A percentile compares a stretch with the other conserved stretches of the same genome.
phyloP scores from a whole-genome alignment of 768 basidiomycete species.

The Leccinum sublutescens region DNA sequence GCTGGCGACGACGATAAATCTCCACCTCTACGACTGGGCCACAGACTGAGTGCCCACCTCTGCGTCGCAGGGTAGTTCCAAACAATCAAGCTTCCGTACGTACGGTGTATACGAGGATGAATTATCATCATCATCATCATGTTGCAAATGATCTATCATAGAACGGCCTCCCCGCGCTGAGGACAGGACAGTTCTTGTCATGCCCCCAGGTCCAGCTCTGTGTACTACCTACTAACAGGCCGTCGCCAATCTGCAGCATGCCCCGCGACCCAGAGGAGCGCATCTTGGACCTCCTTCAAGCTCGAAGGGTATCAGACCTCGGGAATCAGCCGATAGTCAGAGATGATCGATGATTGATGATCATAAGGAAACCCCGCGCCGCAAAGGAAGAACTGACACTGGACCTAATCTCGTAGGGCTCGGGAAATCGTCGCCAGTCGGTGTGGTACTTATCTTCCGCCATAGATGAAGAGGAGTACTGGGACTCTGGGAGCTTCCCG shows the following conservation, averaged over 20 bases:
- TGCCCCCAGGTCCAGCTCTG: slow-evolving; percentile 36
- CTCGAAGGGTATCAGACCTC: slow-evolving; percentile 37
- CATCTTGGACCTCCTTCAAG: slow-evolving; percentile 54
- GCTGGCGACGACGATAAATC: no score
- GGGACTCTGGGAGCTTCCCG: slow-evolving; percentile 33
- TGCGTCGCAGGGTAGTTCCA: no score
- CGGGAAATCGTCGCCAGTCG: slow-evolving; percentile 47
- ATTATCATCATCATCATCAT: no score
- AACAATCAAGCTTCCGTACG: no score
- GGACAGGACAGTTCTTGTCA: no score
- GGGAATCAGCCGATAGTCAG: slow-evolving; percentile 62
- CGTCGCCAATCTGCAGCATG: slow-evolving; percentile 26
- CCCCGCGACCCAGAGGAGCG: slow-evolving; percentile 50
- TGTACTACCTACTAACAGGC: background rate
- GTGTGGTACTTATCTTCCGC: slow-evolving; percentile 53
- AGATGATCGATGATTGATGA: slow-evolving; percentile 44
- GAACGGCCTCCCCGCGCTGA: no score
- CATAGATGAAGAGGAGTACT: slow-evolving; percentile 65
- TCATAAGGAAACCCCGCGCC: slow-evolving; percentile 49
- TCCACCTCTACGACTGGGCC: no score
- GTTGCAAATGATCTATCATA: no score
- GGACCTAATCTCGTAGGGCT: slow-evolving; percentile 50
- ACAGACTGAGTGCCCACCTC: no score
- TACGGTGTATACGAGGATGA: no score
- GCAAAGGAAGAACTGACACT: slow-evolving; percentile 56